A percentile compares a stretch with the other conserved stretches of the same genome.
phyloP scores from a whole-genome alignment of 352 stramenopile species.

The Globisporangium middletonii region DNA sequence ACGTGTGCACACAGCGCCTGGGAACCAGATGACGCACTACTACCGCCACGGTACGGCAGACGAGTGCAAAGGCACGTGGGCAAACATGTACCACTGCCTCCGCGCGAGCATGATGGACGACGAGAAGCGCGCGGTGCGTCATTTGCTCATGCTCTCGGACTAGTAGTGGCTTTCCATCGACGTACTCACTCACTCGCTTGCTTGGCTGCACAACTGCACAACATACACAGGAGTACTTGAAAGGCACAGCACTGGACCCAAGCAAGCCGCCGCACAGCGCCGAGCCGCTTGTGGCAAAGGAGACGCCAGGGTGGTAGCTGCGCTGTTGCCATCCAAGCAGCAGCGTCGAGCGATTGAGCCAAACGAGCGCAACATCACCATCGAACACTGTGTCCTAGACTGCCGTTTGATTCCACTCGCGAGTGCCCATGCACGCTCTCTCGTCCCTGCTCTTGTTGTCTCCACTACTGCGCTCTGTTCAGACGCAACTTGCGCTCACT shows the following conservation, averaged over 20 bases:
- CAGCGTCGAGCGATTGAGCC: neutral
- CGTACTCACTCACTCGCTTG: neutral
- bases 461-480: neutral
- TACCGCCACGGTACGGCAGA: slow-evolving; percentile 68
- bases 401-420: no score
- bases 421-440: no score
- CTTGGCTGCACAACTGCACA: neutral
- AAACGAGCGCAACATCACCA: neutral
- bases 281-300: slow-evolving; percentile 62
- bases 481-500: neutral
- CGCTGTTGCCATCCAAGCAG: neutral
- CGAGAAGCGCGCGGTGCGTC: slow-evolving; percentile 46
- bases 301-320: slow-evolving; percentile 60
- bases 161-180: neutral
- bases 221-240: slow-evolving; percentile 45
- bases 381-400: neutral
- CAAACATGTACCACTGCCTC: slow-evolving; percentile 79
- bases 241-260: slow-evolving; percentile 58
- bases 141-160: neutral
- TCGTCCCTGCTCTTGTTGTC: no score
- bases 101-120: slow-evolving; percentile 75
- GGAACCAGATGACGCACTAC: slow-evolving; percentile 79
- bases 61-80: slow-evolving; percentile 77
- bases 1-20: slow-evolving; percentile 33
- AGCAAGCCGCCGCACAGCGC: slow-evolving; percentile 42